phyloP scores from a whole-genome alignment of 176 grass and related monocot species.

The Poa pratensis region DNA sequence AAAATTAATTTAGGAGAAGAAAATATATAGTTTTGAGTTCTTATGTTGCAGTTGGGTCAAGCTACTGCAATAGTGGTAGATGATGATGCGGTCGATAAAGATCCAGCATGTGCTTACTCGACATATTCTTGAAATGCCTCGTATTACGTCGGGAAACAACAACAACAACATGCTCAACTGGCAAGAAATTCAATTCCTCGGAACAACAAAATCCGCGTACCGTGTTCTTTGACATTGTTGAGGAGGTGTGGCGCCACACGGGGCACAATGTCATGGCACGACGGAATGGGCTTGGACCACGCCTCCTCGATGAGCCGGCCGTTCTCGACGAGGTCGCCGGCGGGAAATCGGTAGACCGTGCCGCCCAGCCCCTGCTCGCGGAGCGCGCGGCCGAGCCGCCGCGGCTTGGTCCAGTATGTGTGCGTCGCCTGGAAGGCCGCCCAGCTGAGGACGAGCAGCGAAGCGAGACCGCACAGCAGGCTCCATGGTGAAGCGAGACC shows the following conservation, averaged over 20 bases:
- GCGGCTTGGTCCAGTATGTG: constrained; percentile 48
- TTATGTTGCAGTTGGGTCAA: too few species aligned
- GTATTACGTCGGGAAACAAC: not conserved
- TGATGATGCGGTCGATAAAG: too few species aligned
- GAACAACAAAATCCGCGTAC: constrained; percentile 17
- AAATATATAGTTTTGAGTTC: too few species aligned
- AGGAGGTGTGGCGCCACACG: constrained; percentile 45
- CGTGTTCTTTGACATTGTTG: constrained; percentile 40
- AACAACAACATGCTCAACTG: not conserved
- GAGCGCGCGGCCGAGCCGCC: constrained; percentile 46
- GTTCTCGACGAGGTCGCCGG: constrained; percentile 57
- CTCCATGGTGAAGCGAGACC: constrained; percentile 8
- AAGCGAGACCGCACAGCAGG: constrained; percentile 11
- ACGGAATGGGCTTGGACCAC: constrained; percentile 56
- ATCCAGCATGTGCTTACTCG: too few species aligned
- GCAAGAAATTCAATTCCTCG: not conserved
- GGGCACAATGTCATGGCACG: constrained; percentile 55
- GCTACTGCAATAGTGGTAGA: too few species aligned
- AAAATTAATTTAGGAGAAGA: too few species aligned
- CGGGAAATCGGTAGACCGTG: constrained; percentile 52
- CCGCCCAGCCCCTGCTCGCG: constrained; percentile 63
- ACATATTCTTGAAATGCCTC: too few species aligned
- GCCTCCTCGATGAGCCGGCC: constrained; percentile 47
- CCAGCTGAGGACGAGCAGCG: not conserved
- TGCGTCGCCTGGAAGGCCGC: not conserved